Evolutionary conservation across 2,329 filamentous ascomycete species (phyloP).

Genomic region (Grosmannia clavigera): DNA sequence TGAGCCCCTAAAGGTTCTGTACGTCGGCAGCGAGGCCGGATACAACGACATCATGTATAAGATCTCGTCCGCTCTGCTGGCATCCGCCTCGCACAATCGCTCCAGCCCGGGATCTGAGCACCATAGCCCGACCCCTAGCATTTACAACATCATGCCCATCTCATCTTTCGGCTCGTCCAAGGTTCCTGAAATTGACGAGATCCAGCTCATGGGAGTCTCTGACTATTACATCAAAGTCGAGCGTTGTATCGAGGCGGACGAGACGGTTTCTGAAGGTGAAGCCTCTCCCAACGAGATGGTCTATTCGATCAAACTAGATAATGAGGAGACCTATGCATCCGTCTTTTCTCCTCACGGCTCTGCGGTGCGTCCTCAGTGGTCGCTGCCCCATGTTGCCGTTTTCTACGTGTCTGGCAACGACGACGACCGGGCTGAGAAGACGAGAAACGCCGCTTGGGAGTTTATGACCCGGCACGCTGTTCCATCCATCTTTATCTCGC

Average conservation of each 20-base stretch:
- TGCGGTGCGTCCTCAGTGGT: constrained; percentile 29
- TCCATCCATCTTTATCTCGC: constrained; percentile 35
- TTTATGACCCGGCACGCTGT: constrained; percentile 34
- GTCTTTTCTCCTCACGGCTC: constrained; percentile 23
- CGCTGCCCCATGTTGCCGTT: constrained; percentile 35
- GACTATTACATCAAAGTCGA: constrained; percentile 39
- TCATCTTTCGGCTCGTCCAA: constrained; percentile 33
- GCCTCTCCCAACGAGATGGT: constrained; percentile 17
- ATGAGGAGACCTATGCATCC: constrained; percentile 24
- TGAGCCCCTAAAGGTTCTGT: constrained; percentile 36
- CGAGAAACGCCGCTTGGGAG: constrained; percentile 28
- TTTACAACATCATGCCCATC: constrained; percentile 39
- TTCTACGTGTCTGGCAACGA: constrained; percentile 35
- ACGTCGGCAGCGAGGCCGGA: constrained; percentile 29
- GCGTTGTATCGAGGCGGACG: constrained; percentile 29
- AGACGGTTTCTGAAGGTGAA: constrained; percentile 15
- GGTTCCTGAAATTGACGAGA: constrained; percentile 26
- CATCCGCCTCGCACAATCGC: constrained; percentile 18
- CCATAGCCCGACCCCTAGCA: constrained; percentile 5
- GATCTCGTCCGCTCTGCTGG: constrained; percentile 35
- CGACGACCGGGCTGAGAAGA: constrained; percentile 22
- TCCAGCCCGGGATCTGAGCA: not conserved
- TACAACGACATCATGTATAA: constrained; percentile 31
- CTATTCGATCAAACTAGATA: constrained; percentile 28
- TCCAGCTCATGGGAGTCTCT: constrained; percentile 39